phyloP scores from a whole-genome alignment of 2,329 filamentous ascomycete species.

The Bipolaris cookei region DNA sequence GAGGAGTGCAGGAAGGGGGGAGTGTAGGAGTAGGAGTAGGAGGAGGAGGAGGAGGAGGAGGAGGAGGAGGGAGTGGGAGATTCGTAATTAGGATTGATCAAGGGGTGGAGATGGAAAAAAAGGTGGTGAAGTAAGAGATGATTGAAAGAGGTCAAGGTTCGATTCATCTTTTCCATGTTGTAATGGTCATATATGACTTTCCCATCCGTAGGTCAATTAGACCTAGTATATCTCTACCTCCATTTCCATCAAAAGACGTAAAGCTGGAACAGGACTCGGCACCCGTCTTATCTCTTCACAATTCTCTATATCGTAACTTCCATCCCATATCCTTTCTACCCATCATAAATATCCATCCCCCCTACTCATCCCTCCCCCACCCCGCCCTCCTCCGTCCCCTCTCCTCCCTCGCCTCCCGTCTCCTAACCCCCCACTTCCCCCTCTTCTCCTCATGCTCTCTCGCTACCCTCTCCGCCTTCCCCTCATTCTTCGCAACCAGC shows the following conservation, averaged over 20 bases:
- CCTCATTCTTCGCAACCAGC: conserved; percentile 59
- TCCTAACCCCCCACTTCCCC: conserved; percentile 65
- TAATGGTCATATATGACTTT: no score
- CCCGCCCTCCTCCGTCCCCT: conserved; percentile 63
- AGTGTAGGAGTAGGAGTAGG: neutral
- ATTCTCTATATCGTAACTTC: no score
- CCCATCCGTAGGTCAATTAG: neutral
- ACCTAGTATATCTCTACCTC: neutral
- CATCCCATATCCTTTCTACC: neutral
- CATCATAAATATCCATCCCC: no score
- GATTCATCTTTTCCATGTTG: no score
- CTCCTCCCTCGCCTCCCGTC: conserved; percentile 67
- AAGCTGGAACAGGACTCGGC: no score
- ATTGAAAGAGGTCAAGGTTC: no score
- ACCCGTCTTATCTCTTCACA: no score
- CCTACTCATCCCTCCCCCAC: conserved; percentile 65
- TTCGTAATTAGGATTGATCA: conserved; percentile 39
- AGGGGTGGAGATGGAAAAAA: conserved; percentile 25
- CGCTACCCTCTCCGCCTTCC: conserved; percentile 51
- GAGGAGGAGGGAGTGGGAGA: conserved; percentile 20
- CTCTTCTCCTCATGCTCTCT: conserved; percentile 62
- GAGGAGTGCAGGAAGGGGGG: conserved; percentile 17
- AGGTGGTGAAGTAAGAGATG: neutral
- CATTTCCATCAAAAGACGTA: no score
- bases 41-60: neutral